Conservation (phyloP, 768 basidiomycete species). For the Suillus weaverae region DNA sequence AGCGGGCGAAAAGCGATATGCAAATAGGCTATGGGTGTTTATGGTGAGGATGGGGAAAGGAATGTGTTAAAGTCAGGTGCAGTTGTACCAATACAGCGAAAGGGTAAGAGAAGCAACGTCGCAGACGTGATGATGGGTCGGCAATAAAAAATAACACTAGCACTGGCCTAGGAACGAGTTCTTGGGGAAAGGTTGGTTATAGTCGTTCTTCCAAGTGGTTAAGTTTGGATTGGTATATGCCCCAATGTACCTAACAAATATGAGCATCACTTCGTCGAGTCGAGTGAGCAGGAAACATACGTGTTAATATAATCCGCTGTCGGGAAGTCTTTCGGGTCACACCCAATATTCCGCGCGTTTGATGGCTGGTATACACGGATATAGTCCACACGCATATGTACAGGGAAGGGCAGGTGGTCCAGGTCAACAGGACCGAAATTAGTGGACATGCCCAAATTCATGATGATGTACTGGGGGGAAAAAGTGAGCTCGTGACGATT, state of each 20-base stretch:
- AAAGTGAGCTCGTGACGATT: not conserved
- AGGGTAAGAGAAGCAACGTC: not conserved
- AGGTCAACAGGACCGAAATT: conserved; percentile 62
- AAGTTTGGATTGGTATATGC: conserved; percentile 66
- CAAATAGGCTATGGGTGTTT: not conserved
- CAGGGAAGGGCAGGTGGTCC: conserved; percentile 50
- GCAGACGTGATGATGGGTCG: not conserved
- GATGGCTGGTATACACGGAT: conserved; percentile 73
- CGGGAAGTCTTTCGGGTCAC: conserved; percentile 64
- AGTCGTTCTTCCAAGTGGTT: conserved; percentile 46
- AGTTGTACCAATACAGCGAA: conserved; percentile 4
- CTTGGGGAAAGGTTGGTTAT: conserved; percentile 48
- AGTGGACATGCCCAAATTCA: conserved; percentile 59
- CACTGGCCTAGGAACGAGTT: conserved; percentile 48
- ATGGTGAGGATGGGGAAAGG: not conserved
- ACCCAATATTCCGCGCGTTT: conserved; percentile 67
- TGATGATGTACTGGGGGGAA: conserved; percentile 46
- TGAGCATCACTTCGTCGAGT: not conserved
- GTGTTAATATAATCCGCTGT: conserved; percentile 70
- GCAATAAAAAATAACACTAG: conserved; percentile 16
- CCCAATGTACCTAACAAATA: conserved; percentile 49
- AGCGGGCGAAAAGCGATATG: not conserved
- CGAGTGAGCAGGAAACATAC: conserved; percentile 34
- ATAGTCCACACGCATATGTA: conserved; percentile 51
- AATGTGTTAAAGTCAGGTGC: not conserved